Conservation (phyloP, 192 early-diverging fungal genomes). For the Coemansia sp. region DNA sequence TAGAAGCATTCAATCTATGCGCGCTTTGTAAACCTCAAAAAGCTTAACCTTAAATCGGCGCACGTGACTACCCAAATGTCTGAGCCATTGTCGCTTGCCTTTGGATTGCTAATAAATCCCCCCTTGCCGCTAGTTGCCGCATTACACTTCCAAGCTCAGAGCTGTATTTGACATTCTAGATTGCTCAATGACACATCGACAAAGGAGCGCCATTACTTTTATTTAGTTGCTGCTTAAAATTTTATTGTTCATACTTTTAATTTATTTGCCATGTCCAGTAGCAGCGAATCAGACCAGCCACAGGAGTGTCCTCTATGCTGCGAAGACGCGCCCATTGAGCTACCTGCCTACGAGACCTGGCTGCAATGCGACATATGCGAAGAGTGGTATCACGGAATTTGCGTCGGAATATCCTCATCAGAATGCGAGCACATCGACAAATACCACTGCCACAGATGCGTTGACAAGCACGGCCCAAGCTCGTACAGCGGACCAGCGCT, state of each 20-base stretch:
- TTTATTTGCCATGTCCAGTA: background rate
- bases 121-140: no score
- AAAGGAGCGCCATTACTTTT: no score
- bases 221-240: no score
- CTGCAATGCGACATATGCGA: constrained; percentile 66
- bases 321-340: constrained; percentile 45
- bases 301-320: constrained; percentile 43
- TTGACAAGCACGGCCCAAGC: constrained; percentile 57
- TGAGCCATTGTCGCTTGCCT: background rate
- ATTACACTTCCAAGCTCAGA: no score
- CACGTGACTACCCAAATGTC: background rate
- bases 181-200: no score
- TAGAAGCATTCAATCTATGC: background rate
- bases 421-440: constrained; percentile 62
- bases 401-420: constrained; percentile 56
- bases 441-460: constrained; percentile 63
- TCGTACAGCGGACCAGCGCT: constrained; percentile 51
- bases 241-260: no score
- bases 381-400: constrained; percentile 65
- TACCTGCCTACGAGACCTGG: constrained; percentile 58
- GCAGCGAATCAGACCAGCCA: constrained; percentile 47
- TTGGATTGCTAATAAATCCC: background rate
- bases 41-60: no score
- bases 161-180: no score
- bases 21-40: background rate